phyloP scores from a whole-genome alignment of 208 protist species.

The Trypanosomatidae sp. region DNA sequence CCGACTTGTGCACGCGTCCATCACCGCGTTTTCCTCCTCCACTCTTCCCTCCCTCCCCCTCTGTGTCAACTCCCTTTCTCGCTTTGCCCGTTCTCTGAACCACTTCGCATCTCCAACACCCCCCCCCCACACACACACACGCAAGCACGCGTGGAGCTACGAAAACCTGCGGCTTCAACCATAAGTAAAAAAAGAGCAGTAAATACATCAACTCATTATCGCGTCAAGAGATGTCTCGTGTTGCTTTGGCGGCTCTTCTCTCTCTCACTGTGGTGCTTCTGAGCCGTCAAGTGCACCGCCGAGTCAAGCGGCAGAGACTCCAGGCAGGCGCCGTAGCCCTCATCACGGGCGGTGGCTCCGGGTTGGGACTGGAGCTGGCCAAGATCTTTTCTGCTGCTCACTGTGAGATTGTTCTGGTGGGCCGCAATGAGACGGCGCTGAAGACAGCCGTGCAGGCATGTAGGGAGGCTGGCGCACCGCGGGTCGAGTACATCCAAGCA shows the following conservation, averaged over 20 bases:
- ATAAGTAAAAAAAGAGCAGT: not conserved
- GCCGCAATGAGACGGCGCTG: slow-evolving; percentile 54
- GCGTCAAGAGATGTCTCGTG: slow-evolving; percentile 4
- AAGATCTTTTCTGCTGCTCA: slow-evolving; percentile 44
- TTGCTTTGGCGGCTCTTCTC: slow-evolving; percentile 19
- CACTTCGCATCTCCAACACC: not conserved
- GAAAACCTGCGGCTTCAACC: not conserved
- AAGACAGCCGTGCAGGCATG: slow-evolving; percentile 37
- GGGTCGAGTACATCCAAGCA: slow-evolving; percentile 49
- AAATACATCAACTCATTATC: not conserved
- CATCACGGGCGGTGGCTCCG: slow-evolving; percentile 75
- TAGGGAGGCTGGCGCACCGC: slow-evolving; percentile 41
- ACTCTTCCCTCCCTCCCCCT: not conserved
- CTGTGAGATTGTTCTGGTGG: slow-evolving; percentile 75
- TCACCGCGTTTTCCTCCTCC: not conserved
- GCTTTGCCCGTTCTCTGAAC: no score
- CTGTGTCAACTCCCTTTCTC: not conserved
- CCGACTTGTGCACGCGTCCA: not conserved
- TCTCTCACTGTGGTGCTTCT: slow-evolving; percentile 27
- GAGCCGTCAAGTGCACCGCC: slow-evolving; percentile 24
- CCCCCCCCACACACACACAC: not conserved
- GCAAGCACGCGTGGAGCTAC: not conserved
- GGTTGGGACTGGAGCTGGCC: slow-evolving; percentile 73
- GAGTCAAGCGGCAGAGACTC: slow-evolving; percentile 20
- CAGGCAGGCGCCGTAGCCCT: slow-evolving; percentile 56